Evolutionary conservation across 345 rosid species (phyloP), one percentile per base, ranked within the genome.

Genomic region (Rhodomyrtus tomentosa): DNA sequence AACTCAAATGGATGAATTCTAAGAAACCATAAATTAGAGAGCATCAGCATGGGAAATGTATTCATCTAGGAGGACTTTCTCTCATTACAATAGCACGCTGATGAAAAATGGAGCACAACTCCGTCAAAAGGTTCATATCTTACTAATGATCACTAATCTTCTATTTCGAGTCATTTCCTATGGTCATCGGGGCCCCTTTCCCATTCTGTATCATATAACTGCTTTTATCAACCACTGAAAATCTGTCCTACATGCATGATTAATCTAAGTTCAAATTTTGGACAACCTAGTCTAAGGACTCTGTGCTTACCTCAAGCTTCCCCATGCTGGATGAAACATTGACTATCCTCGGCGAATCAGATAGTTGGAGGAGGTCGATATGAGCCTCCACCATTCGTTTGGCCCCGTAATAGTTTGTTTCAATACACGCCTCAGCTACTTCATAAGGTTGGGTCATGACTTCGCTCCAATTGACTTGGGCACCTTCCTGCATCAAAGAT

Each of bases 361-460:
- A 91, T 72, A 89, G 73, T 45, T 84, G 84, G 42, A 93, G 95
- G 54, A 93, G 88, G 45, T 88, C 89, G 50, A 91, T 82, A 83
- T 91, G 82, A n/a, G 89, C 93, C 84, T 91, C 91, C 29, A 89
- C 87, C 89, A 90, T 92, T 45, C 86, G 73, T 80, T 91, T 93
- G 24, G 91, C 81, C 0, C 94, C 92, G 29, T 86, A 90, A 82
- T 91, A 92, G 89, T 92, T 93, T 53, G 86, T 93, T 58, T 87
- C 62, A 12, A 91, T 15, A 81, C 94, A 87, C 52, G 86, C 84
- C 82, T 86, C 88, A 1, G 85, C 90, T 54, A 27, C 38, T 88
- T 91, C 90, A n/a, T 89, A 89, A 15, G 87, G 86, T 27, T 90
- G 84, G 24, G 74, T 85, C 53, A 86, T 72, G 55, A 87, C 72